Evolutionary conservation across 2,329 filamentous ascomycete genomes (phyloP).

Genomic region (Emericellopsis cladophorae): DNA sequence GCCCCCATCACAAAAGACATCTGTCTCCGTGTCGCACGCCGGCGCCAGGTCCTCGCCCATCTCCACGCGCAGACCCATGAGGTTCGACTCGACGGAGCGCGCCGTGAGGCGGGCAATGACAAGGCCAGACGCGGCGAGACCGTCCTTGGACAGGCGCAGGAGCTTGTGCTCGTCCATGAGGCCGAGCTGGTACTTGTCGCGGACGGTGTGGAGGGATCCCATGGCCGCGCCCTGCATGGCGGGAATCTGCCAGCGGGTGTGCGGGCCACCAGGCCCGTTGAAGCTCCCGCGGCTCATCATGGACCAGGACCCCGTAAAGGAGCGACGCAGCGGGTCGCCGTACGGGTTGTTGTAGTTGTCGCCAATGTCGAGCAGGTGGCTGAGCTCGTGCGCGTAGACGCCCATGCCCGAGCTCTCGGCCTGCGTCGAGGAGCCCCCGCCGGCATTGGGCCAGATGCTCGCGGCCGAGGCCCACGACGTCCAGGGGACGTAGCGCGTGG

Average conservation of each 20-base stretch:
- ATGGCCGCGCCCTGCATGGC: constrained; percentile 32
- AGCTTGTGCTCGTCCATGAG: constrained; percentile 29
- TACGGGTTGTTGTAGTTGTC: constrained; percentile 46
- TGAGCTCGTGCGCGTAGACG: constrained; percentile 39
- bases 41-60: constrained; percentile 32
- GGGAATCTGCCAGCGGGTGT: constrained; percentile 38
- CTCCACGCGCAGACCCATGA: constrained; percentile 33
- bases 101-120: constrained; percentile 33
- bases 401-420: constrained; percentile 39
- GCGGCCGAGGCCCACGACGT: constrained; percentile 38
- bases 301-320: constrained; percentile 37
- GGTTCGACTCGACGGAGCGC: constrained; percentile 25
- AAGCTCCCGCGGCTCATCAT: constrained; percentile 40
- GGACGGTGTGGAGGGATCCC: constrained; percentile 38
- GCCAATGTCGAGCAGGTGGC: constrained; percentile 35
- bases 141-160: constrained; percentile 28
- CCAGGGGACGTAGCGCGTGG: constrained; percentile 39
- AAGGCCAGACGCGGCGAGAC: constrained; percentile 26
- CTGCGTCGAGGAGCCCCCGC: constrained; percentile 37
- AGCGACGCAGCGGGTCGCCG: constrained; percentile 26
- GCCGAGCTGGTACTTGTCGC: constrained; percentile 38
- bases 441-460: constrained; percentile 40
- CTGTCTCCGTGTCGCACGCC: constrained; percentile 23
- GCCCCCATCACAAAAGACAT: constrained; percentile 37
- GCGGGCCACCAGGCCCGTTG: constrained; percentile 37